Conservation (phyloP, 306 rosid species). For the Medicago arabica region DNA sequence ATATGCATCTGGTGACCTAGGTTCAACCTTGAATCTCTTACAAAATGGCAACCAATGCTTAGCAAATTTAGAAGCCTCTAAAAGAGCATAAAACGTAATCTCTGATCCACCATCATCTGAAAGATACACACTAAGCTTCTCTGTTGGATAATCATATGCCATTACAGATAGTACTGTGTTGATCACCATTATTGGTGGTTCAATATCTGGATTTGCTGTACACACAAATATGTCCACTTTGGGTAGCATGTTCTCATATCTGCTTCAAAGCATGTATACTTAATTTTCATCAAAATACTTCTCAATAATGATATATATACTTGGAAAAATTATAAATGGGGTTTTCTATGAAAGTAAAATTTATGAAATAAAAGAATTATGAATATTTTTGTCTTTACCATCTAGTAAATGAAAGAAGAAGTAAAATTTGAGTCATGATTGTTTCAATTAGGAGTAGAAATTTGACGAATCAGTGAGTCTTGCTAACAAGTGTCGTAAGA, state of each 20-base stretch:
- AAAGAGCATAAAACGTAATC: conserved; percentile 65
- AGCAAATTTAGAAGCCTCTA: conserved; percentile 66
- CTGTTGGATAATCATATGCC: conserved; percentile 74
- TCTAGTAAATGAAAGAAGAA: no score
- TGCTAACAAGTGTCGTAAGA: no score
- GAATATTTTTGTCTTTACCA: no score
- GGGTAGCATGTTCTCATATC: conserved; percentile 59
- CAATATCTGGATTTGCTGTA: conserved; percentile 75
- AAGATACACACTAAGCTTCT: conserved; percentile 73
- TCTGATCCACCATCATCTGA: conserved; percentile 78
- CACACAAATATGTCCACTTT: conserved; percentile 76
- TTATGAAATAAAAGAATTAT: no score
- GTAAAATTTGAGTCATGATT: no score
- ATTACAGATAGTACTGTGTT: conserved; percentile 73
- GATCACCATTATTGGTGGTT: conserved; percentile 73
- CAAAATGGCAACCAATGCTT: conserved; percentile 83
- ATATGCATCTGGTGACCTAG: conserved; percentile 77
- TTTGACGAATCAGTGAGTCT: no score
- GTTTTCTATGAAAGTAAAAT: no score
- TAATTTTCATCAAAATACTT: no score
- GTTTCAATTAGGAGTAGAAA: no score
- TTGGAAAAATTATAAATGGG: no score
- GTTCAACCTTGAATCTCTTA: conserved; percentile 63
- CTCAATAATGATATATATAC: no score
- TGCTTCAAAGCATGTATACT: conserved; percentile 20